Percentiles rank a stretch among this genome's conserved stretches.
phyloP scores from a whole-genome alignment of 2,329 filamentous ascomycete genomes.

The Exophiala aquamarina region DNA sequence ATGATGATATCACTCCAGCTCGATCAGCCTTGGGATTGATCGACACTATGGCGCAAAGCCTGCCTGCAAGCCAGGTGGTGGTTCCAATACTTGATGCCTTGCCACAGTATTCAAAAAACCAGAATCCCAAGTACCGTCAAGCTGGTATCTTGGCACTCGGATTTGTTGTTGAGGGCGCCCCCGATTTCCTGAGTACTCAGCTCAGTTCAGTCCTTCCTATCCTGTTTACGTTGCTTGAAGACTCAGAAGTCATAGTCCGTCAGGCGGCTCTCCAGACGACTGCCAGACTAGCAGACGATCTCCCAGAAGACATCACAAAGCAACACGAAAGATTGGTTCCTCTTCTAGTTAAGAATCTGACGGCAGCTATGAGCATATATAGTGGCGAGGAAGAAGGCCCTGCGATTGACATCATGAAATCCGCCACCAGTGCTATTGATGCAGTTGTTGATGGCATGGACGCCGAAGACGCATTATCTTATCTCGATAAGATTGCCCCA shows the following conservation, averaged over 20 bases:
- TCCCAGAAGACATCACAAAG: conserved; percentile 83
- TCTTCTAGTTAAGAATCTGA: conserved; percentile 82
- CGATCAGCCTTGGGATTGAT: conserved; percentile 82
- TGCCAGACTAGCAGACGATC: conserved; percentile 86
- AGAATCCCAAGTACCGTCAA: conserved; percentile 76
- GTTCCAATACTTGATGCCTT: conserved; percentile 88
- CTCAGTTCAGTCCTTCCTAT: conserved; percentile 81
- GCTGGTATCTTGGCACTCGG: conserved; percentile 90
- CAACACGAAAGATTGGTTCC: conserved; percentile 84
- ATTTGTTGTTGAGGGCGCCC: conserved; percentile 92
- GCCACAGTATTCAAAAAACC: conserved; percentile 73
- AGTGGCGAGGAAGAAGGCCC: conserved; percentile 67
- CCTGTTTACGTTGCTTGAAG: conserved; percentile 77
- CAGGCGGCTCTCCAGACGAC: conserved; percentile 85
- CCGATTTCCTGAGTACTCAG: conserved; percentile 95
- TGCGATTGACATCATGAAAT: conserved; percentile 82
- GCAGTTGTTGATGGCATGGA: conserved; percentile 84
- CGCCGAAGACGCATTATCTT: conserved; percentile 74
- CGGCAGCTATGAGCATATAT: conserved; percentile 70
- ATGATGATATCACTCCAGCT: conserved; percentile 83
- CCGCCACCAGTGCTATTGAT: conserved; percentile 86
- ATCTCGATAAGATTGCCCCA: conserved; percentile 78
- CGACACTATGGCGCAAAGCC: conserved; percentile 81
- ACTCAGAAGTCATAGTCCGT: conserved; percentile 79
- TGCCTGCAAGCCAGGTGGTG: conserved; percentile 91